phyloP scores from a whole-genome alignment of 768 basidiomycete species.

The Cytidiella melzeri region DNA sequence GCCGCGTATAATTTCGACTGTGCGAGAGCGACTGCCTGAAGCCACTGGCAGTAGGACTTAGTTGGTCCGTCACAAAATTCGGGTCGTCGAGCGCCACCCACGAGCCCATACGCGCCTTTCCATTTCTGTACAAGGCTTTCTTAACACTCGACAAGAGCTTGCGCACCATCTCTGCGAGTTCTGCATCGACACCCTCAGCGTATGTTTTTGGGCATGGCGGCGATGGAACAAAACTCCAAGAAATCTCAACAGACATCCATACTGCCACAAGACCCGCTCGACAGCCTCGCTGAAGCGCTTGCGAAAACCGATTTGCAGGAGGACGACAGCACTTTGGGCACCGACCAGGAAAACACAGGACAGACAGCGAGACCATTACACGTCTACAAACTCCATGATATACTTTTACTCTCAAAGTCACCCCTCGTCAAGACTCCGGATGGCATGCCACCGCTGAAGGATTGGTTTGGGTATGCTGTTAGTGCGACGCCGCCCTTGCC shows the following conservation, averaged over 20 bases:
- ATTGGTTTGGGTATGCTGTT: conserved; percentile 79
- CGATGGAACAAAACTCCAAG: conserved; percentile 18
- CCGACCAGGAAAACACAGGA: conserved; percentile 27
- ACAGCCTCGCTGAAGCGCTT: conserved; percentile 27
- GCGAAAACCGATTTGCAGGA: conserved; percentile 28
- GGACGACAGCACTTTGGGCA: conserved; percentile 17
- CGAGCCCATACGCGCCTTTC: not conserved
- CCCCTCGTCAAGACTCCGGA: conserved; percentile 64
- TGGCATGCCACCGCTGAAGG: conserved; percentile 77
- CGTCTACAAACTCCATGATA: conserved; percentile 64
- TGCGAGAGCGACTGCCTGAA: no score
- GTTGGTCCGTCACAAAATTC: no score
- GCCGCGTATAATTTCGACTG: no score
- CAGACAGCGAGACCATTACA: conserved; percentile 40
- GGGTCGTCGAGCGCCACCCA: not conserved
- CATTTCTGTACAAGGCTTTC: not conserved
- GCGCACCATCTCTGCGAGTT: conserved; percentile 7
- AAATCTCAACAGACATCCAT: not conserved
- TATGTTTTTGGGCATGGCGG: conserved; percentile 27
- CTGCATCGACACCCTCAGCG: not conserved
- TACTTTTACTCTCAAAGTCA: conserved; percentile 67
- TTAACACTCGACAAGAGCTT: conserved; percentile 6
- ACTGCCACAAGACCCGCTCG: conserved; percentile 15
- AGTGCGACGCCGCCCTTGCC: not conserved
- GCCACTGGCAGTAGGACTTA: no score